Evolutionary conservation across 2,329 filamentous ascomycete genomes (phyloP), one percentile per base, ranked within the genome.

Genomic region (Fusarium hainanense): DNA sequence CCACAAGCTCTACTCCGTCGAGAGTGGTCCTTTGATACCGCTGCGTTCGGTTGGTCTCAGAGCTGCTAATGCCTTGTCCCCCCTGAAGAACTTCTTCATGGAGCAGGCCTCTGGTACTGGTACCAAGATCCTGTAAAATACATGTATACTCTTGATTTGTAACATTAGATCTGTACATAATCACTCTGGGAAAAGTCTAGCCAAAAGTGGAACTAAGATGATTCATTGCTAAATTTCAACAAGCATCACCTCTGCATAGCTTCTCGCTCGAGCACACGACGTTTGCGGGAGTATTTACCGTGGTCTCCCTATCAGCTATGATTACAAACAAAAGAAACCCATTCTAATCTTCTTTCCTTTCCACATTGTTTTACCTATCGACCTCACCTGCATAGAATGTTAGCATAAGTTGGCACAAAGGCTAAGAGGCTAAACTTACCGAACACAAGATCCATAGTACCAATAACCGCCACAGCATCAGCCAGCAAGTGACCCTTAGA

Each of bases 391-490:
- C 2, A 63, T 7, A n/a, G 32, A 25, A 13, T 41, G 74, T 84
- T 79, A 85, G 81, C 82, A 79, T 70, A 56, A 54, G 28, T 41
- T 50, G n/a, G 32, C 21, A 16, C 14, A 20, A 40, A 18, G 7
- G 23, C n/a, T n/a, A 23, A 16, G 23, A 20, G 10, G 10, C 13
- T 41, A 20, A 51, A 82, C 88, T 86, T 85, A 89, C 93, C 93
- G 81, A 96, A 95, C 85, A 95, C 92, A 79, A 96, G 82, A 88
- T 94, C 92, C 92, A 94, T 94, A 54, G 92, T 92, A 79, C 90
- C 92, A 75, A 98, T 98, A 63, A 98, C 94, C 49, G 96, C 97
- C 51, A 99, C 96, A 27, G 95, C 96, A 82, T 99, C 96, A 66
- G 97, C 96, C 75, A 99, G 84, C 82, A 99, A 83, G 84, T 99